A percentile compares a stretch with the other conserved stretches of the same genome.
Conservation (phyloP, 306 rosid species). For the Biancaea sappan region DNA sequence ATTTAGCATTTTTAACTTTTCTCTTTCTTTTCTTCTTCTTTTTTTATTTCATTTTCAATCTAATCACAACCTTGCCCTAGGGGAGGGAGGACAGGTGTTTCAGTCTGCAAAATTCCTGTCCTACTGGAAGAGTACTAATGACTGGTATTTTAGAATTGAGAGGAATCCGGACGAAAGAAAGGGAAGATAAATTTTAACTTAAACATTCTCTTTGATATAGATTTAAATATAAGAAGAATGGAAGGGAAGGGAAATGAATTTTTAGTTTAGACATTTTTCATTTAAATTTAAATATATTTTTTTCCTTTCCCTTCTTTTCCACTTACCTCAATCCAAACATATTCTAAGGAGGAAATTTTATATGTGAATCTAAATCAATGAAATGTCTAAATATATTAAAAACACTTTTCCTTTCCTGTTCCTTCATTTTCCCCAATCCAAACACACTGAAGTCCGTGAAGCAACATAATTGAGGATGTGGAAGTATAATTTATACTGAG, state of each 20-base stretch:
- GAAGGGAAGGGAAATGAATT: neutral
- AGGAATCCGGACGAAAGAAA: neutral
- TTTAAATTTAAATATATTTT: neutral
- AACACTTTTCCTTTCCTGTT: neutral
- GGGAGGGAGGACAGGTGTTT: conserved; percentile 7
- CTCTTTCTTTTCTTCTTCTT: neutral
- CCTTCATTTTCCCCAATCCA: neutral
- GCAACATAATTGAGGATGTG: neutral
- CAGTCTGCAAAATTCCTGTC: conserved; percentile 1
- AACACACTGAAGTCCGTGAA: neutral
- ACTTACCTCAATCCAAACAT: too few species aligned
- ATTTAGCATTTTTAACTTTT: conserved; percentile 13
- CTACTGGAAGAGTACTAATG: neutral
- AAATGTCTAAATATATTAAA: neutral
- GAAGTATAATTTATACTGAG: too few species aligned
- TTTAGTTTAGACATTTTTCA: neutral
- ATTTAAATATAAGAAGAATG: neutral
- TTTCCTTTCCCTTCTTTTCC: neutral
- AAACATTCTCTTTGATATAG: neutral
- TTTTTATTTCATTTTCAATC: conserved; percentile 9
- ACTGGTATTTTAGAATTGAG: too few species aligned
- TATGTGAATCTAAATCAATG: neutral
- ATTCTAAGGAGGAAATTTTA: neutral
- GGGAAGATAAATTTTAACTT: neutral
- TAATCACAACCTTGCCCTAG: neutral